These are phyloP conservation scores for Geotrichum fermentans DNA, from an alignment of 1,139 yeast genomes.

Conservation along the genomic window DNA sequence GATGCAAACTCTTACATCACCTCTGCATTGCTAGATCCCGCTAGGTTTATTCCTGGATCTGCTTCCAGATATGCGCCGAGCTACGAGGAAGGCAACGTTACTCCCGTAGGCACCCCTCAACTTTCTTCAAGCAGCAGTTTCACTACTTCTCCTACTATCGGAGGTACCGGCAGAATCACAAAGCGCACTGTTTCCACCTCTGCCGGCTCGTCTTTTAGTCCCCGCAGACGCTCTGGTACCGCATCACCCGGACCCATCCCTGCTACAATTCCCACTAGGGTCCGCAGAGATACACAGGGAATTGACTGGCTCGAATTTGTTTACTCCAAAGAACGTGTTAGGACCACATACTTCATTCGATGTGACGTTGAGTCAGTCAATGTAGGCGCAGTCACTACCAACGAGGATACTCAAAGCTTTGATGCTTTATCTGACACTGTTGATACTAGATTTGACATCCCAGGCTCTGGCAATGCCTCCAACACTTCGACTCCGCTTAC, in stretches of 20 bases:
- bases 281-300: constrained; percentile 34
- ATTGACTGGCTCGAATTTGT: constrained; percentile 38
- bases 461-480: neutral
- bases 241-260: constrained; percentile 4
- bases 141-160: too few relatives aligned
- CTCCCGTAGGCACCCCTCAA: too few relatives aligned
- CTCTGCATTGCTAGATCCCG: too few relatives aligned
- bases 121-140: too few relatives aligned
- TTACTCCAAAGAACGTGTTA: constrained; percentile 36
- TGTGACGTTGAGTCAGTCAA: constrained; percentile 37
- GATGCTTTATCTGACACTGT: neutral
- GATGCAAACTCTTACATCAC: too few relatives aligned
- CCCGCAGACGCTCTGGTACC: neutral
- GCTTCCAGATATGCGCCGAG: too few relatives aligned
- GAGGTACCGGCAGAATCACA: too few relatives aligned
- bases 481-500: constrained; percentile 17
- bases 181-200: neutral
- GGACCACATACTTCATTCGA: constrained; percentile 34
- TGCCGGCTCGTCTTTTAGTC: neutral
- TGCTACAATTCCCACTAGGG: constrained; percentile 25
- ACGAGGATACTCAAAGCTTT: neutral
- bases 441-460: neutral
- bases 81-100: too few relatives aligned
- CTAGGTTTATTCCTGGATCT: too few relatives aligned
- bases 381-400: constrained; percentile 10